phyloP scores from a whole-genome alignment of 2,329 filamentous ascomycete species.

The Sporothrix euskadiensis region DNA sequence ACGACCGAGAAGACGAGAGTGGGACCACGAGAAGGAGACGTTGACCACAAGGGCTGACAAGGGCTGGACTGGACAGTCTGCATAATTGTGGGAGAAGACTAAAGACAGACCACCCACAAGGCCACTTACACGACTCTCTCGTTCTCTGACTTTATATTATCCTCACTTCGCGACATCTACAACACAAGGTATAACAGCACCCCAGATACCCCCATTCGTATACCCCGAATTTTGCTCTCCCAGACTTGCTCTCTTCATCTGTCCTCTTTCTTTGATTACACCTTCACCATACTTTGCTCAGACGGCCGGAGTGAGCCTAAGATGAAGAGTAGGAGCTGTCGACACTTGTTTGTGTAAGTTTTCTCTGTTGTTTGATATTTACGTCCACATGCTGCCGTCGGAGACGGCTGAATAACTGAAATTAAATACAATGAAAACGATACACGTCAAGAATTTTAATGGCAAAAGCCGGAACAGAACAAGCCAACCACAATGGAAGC shows the following conservation, averaged over 20 bases:
- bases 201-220: background rate
- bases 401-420: background rate
- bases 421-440: background rate
- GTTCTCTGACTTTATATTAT: background rate
- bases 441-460: background rate
- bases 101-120: background rate
- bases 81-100: too few relatives aligned
- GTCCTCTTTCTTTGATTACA: background rate
- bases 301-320: too few relatives aligned
- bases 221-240: background rate
- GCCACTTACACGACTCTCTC: background rate
- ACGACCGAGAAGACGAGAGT: background rate
- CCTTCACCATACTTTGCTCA: too few relatives aligned
- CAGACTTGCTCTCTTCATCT: background rate
- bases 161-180: background rate
- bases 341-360: background rate
- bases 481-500: background rate
- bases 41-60: background rate
- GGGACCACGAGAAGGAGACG: background rate
- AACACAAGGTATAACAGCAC: constrained; percentile 1
- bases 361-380: background rate
- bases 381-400: background rate
- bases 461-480: background rate
- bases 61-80: background rate
- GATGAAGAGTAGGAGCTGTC: background rate